A percentile compares a stretch with the other conserved stretches of the same genome.
phyloP scores from a whole-genome alignment of 2,329 filamentous ascomycete genomes.

The Shiraia bambusicola region DNA sequence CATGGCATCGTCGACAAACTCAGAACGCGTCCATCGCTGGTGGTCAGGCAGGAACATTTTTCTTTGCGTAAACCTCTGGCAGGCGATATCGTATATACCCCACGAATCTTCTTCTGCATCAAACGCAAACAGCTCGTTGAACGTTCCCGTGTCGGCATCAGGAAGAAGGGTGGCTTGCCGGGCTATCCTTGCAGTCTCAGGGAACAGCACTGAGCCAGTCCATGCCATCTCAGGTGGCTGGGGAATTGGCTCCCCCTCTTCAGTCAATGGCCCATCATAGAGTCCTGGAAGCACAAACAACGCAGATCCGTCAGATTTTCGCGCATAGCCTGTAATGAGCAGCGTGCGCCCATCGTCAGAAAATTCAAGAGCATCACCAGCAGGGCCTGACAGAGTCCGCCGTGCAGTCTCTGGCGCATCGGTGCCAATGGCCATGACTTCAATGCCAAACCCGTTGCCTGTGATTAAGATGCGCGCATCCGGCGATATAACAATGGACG shows the following conservation, averaged over 20 bases:
- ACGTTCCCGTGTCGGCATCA: conserved; percentile 40
- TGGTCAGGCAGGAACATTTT: conserved; percentile 44
- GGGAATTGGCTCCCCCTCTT: conserved; percentile 43
- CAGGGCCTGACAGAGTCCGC: conserved; percentile 40
- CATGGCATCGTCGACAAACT: conserved; percentile 45
- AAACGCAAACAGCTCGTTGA: conserved; percentile 46
- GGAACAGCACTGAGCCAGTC: conserved; percentile 46
- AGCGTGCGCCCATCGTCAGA: conserved; percentile 45
- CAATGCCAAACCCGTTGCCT: conserved; percentile 85
- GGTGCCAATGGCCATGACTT: conserved; percentile 74
- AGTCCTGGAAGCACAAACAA: conserved; percentile 43
- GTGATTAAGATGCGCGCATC: conserved; percentile 80
- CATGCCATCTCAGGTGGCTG: conserved; percentile 41
- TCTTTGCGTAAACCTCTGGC: conserved; percentile 41
- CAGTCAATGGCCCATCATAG: conserved; percentile 44
- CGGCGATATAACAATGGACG: conserved; percentile 77
- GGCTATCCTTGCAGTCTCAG: conserved; percentile 42
- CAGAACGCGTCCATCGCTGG: conserved; percentile 42
- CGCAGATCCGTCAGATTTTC: conserved; percentile 39
- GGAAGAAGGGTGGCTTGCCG: conserved; percentile 44
- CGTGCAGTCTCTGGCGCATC: conserved; percentile 50
- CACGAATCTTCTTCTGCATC: conserved; percentile 44
- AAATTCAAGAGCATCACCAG: conserved; percentile 42
- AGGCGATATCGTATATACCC: conserved; percentile 45
- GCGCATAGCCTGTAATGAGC: conserved; percentile 42